A percentile compares a stretch with the other conserved stretches of the same genome.
phyloP scores from a whole-genome alignment of 805 yeast genomes.

The Candida tammaniensis region DNA sequence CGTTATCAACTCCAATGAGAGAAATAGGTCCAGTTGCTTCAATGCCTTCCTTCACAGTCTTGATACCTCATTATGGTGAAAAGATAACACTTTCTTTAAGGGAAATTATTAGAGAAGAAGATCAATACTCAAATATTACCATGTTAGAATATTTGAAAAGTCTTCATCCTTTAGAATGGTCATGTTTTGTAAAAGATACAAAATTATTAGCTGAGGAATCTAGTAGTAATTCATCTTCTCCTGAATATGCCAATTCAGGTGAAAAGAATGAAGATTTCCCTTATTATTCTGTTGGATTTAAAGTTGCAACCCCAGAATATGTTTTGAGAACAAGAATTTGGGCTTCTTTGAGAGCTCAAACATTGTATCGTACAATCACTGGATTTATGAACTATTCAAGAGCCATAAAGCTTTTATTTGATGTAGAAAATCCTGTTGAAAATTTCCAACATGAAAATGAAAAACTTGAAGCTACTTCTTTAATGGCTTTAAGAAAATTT shows the following conservation, averaged over 20 bases:
- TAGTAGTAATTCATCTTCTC: conserved; percentile 35
- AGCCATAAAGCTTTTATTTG: conserved; percentile 86
- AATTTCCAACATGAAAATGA: conserved; percentile 28
- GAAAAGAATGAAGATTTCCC: conserved; percentile 65
- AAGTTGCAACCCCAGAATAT: conserved; percentile 96
- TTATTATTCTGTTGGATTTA: conserved; percentile 94
- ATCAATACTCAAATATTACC: conserved; percentile 92
- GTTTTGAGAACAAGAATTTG: conserved; percentile 95
- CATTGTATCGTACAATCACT: conserved; percentile 92
- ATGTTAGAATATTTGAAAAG: conserved; percentile 91
- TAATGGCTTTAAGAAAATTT: conserved; percentile 82
- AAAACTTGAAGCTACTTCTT: conserved; percentile 44
- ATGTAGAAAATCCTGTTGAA: conserved; percentile 79
- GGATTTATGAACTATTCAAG: conserved; percentile 99
- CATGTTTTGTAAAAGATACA: conserved; percentile 93
- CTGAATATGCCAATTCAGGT: background rate
- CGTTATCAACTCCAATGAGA: conserved; percentile 81
- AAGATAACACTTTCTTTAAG: conserved; percentile 89
- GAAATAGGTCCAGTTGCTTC: conserved; percentile 61
- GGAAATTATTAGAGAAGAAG: conserved; percentile 96
- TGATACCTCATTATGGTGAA: conserved; percentile 95
- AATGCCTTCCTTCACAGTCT: conserved; percentile 83
- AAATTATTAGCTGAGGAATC: conserved; percentile 93
- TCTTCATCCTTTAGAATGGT: conserved; percentile 97
- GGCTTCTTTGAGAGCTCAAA: conserved; percentile 98